phyloP scores from a whole-genome alignment of 106 monocot genomes.

The Agapanthus africanus region DNA sequence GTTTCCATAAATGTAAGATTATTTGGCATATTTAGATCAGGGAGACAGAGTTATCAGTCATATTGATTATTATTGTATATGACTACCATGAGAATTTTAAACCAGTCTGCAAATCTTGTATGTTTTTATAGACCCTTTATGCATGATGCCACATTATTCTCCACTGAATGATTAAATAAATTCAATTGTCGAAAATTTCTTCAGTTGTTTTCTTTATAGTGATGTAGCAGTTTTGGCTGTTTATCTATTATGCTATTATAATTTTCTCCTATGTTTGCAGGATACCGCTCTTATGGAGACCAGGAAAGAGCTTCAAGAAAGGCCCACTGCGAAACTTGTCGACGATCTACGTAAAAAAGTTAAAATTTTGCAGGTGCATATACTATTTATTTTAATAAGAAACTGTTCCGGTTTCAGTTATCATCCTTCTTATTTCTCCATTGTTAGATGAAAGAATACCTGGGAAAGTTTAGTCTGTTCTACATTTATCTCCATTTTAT shows the following conservation, averaged over 20 bases:
- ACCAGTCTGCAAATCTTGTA: neutral
- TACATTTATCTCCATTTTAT: slow-evolving; percentile 1
- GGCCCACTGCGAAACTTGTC: slow-evolving; percentile 78
- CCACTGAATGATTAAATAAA: neutral
- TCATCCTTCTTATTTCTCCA: neutral
- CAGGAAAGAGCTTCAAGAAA: slow-evolving; percentile 84
- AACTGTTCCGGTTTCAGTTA: too few relatives aligned
- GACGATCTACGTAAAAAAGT: slow-evolving; percentile 94
- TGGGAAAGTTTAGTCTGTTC: neutral
- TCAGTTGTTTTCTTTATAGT: neutral
- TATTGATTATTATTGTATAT: neutral
- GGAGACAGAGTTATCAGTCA: neutral
- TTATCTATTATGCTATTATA: neutral
- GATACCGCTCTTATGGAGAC: slow-evolving; percentile 55
- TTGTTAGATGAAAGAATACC: neutral
- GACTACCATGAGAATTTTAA: neutral
- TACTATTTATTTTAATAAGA: neutral
- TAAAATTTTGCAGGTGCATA: slow-evolving; percentile 86
- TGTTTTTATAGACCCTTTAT: too few relatives aligned
- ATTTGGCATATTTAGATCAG: neutral
- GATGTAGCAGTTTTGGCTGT: neutral
- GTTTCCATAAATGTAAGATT: neutral
- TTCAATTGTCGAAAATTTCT: neutral
- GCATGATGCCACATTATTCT: too few relatives aligned
- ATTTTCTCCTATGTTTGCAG: slow-evolving; percentile 26